Evolutionary conservation across 1,284 basidiomycete genomes (phyloP).

Genomic region (Austroboletus novae-zelandiae): DNA sequence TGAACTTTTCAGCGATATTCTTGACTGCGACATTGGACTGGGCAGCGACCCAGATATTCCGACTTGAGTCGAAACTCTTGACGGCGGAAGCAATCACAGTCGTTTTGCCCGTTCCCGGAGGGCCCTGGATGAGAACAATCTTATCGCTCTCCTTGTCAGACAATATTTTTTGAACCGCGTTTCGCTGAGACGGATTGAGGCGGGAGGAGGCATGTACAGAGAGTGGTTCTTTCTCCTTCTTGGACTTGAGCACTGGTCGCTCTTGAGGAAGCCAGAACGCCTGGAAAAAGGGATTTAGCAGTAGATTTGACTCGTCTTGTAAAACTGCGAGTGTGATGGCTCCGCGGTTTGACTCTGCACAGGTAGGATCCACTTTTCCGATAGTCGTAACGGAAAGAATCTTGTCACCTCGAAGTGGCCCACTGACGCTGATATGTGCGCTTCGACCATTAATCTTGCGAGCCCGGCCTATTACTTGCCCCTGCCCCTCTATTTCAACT

Average conservation of each 20-base stretch:
- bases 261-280: conserved; percentile 39
- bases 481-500: conserved; percentile 15
- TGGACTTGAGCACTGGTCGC: conserved; percentile 4
- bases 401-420: conserved; percentile 18
- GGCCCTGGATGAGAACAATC: conserved; percentile 58
- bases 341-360: conserved; percentile 40
- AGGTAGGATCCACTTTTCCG: conserved; percentile 43
- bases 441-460: conserved; percentile 18
- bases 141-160: conserved; percentile 35
- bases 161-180: conserved; percentile 39
- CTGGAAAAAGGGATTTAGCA: conserved; percentile 43
- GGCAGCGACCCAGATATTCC: conserved; percentile 64
- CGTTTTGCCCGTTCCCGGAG: conserved; percentile 45
- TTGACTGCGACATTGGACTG: conserved; percentile 63
- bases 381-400: conserved; percentile 39
- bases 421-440: conserved; percentile 22
- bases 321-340: conserved; percentile 37
- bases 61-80: conserved; percentile 30
- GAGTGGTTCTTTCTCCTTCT: not conserved
- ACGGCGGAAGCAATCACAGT: conserved; percentile 49
- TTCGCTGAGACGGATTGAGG: conserved; percentile 41
- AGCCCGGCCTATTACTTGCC: conserved; percentile 14
- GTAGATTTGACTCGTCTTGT: conserved; percentile 32
- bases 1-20: conserved; percentile 51
- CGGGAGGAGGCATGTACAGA: not conserved